These are phyloP conservation scores for Forsythia viridissima DNA, from an alignment of 257 asterid species.

Conservation along the genomic window DNA sequence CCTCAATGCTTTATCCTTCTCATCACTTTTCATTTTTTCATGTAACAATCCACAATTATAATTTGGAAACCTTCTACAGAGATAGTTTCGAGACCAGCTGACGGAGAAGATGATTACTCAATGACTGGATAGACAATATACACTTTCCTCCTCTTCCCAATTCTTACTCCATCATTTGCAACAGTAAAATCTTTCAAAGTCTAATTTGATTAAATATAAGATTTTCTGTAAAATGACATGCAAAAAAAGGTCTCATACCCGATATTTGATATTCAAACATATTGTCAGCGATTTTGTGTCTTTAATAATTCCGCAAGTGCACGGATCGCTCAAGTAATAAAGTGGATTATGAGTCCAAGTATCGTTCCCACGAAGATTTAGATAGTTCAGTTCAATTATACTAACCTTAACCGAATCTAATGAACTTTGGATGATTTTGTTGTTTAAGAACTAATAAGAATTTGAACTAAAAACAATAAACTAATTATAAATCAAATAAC, in stretches of 20 bases:
- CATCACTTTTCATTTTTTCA: slow-evolving; percentile 83
- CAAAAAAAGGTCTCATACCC: neutral
- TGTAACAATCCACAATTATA: slow-evolving; percentile 81
- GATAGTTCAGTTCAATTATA: too few relatives aligned
- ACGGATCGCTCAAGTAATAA: too few relatives aligned
- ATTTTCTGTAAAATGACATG: neutral
- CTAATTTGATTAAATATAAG: slow-evolving; percentile 4
- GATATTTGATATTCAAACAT: neutral
- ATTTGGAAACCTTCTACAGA: slow-evolving; percentile 50
- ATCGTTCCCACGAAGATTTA: too few relatives aligned
- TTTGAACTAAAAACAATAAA: too few relatives aligned
- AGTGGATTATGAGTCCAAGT: too few relatives aligned
- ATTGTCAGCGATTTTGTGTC: too few relatives aligned
- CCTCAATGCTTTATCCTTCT: slow-evolving; percentile 74
- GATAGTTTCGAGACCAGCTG: slow-evolving; percentile 70
- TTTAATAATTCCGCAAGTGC: too few relatives aligned
- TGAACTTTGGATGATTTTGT: too few relatives aligned
- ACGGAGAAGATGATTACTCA: slow-evolving; percentile 81
- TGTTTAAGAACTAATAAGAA: too few relatives aligned
- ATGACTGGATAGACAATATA: slow-evolving; percentile 85
- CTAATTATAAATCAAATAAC: too few relatives aligned
- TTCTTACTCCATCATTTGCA: slow-evolving; percentile 87
- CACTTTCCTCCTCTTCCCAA: slow-evolving; percentile 74
- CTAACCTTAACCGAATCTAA: too few relatives aligned
- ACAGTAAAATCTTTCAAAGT: slow-evolving; percentile 16